Evolutionary conservation across 176 grass and related monocot species (phyloP), one percentile per base, ranked within the genome.

Genomic region (Areca catechu): DNA sequence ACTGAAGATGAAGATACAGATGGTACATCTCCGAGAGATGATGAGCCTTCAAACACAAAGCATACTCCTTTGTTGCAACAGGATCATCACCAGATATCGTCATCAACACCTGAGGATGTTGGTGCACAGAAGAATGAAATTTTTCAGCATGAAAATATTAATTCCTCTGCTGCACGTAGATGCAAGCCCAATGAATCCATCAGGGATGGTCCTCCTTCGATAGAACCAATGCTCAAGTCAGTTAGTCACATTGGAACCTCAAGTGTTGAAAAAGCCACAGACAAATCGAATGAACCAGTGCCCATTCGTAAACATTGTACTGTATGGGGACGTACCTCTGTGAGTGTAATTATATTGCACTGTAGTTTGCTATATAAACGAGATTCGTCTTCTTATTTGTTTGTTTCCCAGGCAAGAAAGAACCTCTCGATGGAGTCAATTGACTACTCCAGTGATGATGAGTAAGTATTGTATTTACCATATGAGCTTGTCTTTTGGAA

Each of bases 271-370:
- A 78, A 85, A 59, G 54, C 60, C 63, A 53, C 62, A 61, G 71
- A 76, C 56, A 86, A 77, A 63, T 67, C 77, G 65, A 57, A 68
- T 71, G 70, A 72, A 22, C 66, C 37, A 70, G 23, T 5, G 19
- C 49, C 72, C 15, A 61, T 53, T 68, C 52, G 70, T 20, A 82
- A 82, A 82, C 71, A 7, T 28, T 24, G 48, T 21, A 85, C 86
- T 19, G 76, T 88, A 72, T 98, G 80, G 83, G 87, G 87, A 17
- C 93, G 87, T 71, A 88, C 93, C 24, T 98, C 93, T 57, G 93
- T 98, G 77, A 80, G 93, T 78, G 55, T 55, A 76, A 59, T 21
- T 71, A 22, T 53, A 54, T 61, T 34, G 15, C 4, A 16, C 19
- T 53, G 16, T 30, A 19, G 34, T 19, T 54, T 61, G 7, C 43